A percentile compares a stretch with the other conserved stretches of the same genome.
phyloP scores from a whole-genome alignment of 257 asterid species.

The Thymus mandschuricus region DNA sequence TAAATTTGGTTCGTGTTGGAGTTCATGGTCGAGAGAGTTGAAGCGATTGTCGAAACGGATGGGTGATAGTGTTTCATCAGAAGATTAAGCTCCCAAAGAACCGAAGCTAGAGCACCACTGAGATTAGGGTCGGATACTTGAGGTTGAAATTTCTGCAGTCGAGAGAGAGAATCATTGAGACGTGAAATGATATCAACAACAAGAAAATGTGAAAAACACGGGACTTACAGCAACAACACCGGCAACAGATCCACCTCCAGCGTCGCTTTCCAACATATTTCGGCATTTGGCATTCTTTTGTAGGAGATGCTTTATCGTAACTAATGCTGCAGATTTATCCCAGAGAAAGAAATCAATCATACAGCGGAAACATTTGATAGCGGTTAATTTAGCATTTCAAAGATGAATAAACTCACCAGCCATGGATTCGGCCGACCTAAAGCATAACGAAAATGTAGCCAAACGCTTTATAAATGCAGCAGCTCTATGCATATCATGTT shows the following conservation, averaged over 20 bases:
- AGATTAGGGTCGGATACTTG: conserved; percentile 83
- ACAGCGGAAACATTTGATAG: conserved; percentile 2
- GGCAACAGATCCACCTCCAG: conserved; percentile 98
- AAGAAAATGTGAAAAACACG: background rate
- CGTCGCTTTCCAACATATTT: conserved; percentile 85
- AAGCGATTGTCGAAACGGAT: conserved; percentile 59
- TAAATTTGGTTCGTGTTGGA: conserved; percentile 58
- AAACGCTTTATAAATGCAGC: conserved; percentile 95
- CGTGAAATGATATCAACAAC: too few relatives aligned
- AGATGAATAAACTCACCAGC: conserved; percentile 58
- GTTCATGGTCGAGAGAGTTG: conserved; percentile 68
- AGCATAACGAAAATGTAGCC: conserved; percentile 75
- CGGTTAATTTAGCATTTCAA: background rate
- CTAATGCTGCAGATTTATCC: conserved; percentile 64
- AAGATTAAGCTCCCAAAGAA: conserved; percentile 97
- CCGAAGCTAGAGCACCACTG: conserved; percentile 95
- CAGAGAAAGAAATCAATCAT: conserved; percentile 19
- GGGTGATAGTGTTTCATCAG: conserved; percentile 82
- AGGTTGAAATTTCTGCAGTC: conserved; percentile 81
- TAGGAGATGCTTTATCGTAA: conserved; percentile 82
- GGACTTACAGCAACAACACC: conserved; percentile 83
- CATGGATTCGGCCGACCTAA: conserved; percentile 88
- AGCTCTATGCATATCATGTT: conserved; percentile 96
- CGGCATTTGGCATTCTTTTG: conserved; percentile 87
- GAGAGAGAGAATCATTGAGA: background rate